phyloP scores from a whole-genome alignment of 768 basidiomycete genomes.

The Termitomyces sp. region DNA sequence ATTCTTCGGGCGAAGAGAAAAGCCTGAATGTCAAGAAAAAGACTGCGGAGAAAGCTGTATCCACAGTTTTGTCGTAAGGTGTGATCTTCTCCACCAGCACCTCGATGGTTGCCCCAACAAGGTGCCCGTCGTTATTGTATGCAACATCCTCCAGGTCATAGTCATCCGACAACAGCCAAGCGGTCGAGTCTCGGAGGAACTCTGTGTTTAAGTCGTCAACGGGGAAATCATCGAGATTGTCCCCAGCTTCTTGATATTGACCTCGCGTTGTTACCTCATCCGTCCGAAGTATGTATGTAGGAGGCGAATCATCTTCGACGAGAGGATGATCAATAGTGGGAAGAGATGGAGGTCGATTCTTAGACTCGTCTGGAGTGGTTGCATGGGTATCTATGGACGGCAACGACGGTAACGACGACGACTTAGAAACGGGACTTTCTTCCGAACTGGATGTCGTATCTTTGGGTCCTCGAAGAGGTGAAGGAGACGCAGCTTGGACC shows the following conservation, averaged over 20 bases:
- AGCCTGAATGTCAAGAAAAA: constrained; percentile 97
- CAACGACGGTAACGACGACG: constrained; percentile 39
- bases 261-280: constrained; percentile 62
- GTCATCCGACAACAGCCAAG: constrained; percentile 69
- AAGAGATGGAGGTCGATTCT: constrained; percentile 28
- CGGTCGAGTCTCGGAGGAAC: constrained; percentile 37
- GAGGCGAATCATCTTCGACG: constrained; percentile 42
- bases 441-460: constrained; percentile 51
- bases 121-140: constrained; percentile 85
- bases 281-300: constrained; percentile 44
- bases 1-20: constrained; percentile 74
- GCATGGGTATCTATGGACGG: constrained; percentile 45
- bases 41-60: constrained; percentile 79
- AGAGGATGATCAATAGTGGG: constrained; percentile 23
- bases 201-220: constrained; percentile 38
- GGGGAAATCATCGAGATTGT: constrained; percentile 51
- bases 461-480: constrained; percentile 25
- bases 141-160: constrained; percentile 81
- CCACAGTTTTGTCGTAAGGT: constrained; percentile 88
- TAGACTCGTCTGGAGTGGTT: constrained; percentile 46
- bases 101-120: constrained; percentile 86
- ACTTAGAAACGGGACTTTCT: constrained; percentile 45
- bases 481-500: constrained; percentile 44
- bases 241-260: constrained; percentile 39
- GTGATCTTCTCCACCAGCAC: constrained; percentile 98